phyloP scores from a whole-genome alignment of 768 basidiomycete genomes.

The Podaxis sp. region DNA sequence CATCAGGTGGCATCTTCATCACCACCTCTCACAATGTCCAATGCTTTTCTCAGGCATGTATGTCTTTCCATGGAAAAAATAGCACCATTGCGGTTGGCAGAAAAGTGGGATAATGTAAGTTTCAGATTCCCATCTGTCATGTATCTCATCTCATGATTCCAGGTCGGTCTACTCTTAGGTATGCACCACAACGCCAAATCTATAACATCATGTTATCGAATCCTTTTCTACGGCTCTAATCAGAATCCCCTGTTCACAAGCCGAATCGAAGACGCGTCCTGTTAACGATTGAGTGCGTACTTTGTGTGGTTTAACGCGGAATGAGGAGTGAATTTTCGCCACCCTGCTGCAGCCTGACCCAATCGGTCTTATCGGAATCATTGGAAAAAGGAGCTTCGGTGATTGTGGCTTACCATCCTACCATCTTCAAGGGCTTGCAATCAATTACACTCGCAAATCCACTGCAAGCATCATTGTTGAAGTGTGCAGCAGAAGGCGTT shows the following conservation, averaged over 20 bases:
- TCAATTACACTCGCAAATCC: constrained; percentile 76
- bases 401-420: constrained; percentile 82
- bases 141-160: constrained; percentile 14
- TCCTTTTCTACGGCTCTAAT: not conserved
- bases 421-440: constrained; percentile 72
- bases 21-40: constrained; percentile 24
- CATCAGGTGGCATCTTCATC: not conserved
- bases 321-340: constrained; percentile 1
- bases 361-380: constrained; percentile 67
- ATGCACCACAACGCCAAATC: constrained; percentile 10
- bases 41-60: constrained; percentile 43
- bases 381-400: constrained; percentile 54
- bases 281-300: constrained; percentile 65
- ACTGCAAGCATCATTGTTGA: constrained; percentile 75
- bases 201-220: constrained; percentile 5
- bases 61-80: constrained; percentile 75
- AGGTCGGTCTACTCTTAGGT: constrained; percentile 80
- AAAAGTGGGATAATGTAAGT: constrained; percentile 92
- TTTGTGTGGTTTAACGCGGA: not conserved
- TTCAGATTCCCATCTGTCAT: constrained; percentile 9
- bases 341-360: constrained; percentile 52
- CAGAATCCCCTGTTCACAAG: constrained; percentile 52
- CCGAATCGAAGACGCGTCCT: constrained; percentile 46
- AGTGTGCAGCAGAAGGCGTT: constrained; percentile 77
- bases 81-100: constrained; percentile 82